These are phyloP conservation scores for Candida multigemmis DNA, from an alignment of 805 yeast genomes.

Conservation along the genomic window DNA sequence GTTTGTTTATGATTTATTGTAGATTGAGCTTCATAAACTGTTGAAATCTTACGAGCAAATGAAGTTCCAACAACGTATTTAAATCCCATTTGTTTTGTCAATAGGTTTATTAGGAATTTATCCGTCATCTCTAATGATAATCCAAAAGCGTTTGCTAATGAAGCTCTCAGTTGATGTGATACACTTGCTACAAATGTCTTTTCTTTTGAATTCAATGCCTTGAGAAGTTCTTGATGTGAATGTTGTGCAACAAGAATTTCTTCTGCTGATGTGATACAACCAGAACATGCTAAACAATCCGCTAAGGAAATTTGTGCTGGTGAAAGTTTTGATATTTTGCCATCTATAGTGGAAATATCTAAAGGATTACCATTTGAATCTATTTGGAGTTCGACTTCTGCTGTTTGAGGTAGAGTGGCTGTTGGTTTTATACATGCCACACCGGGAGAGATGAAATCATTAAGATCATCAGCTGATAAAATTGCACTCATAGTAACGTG, in stretches of 20 bases:
- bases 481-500: constrained; percentile 76
- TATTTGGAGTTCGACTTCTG: constrained; percentile 48
- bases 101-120: constrained; percentile 46
- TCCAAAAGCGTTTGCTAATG: constrained; percentile 62
- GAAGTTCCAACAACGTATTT: constrained; percentile 76
- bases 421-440: constrained; percentile 87
- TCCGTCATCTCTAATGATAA: constrained; percentile 52
- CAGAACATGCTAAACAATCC: constrained; percentile 94
- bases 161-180: constrained; percentile 79
- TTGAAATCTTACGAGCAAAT: constrained; percentile 63
- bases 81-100: constrained; percentile 57
- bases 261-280: constrained; percentile 97
- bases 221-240: constrained; percentile 70
- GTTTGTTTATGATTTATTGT: constrained; percentile 35
- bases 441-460: constrained; percentile 92
- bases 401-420: constrained; percentile 10
- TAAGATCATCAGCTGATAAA: constrained; percentile 80
- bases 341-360: constrained; percentile 60
- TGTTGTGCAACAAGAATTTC: constrained; percentile 87
- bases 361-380: constrained; percentile 51
- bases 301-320: constrained; percentile 84
- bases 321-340: constrained; percentile 40
- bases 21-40: constrained; percentile 31
- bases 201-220: constrained; percentile 35
- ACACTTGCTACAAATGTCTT: constrained; percentile 64